A percentile compares a stretch with the other conserved stretches of the same genome.
Conservation (phyloP, 2,329 filamentous ascomycete genomes). For the Byssoonygena ceratinophila region DNA sequence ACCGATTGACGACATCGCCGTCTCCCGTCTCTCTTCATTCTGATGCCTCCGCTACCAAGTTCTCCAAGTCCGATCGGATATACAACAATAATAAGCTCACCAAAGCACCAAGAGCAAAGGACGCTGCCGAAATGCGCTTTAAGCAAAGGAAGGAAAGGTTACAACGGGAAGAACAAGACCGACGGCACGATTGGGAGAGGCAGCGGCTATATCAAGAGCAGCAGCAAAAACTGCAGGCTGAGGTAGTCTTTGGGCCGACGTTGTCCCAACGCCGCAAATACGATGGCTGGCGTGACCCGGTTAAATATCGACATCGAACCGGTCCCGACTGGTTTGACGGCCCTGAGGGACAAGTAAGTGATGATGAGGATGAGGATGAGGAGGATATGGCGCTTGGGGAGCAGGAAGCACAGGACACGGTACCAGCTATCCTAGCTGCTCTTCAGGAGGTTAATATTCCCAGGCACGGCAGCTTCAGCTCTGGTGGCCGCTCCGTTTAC, state of each 20-base stretch:
- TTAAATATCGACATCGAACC: constrained; percentile 9
- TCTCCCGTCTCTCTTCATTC: constrained; percentile 30
- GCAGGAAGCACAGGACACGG: constrained; percentile 5
- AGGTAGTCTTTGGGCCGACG: not conserved
- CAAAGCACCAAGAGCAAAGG: constrained; percentile 19
- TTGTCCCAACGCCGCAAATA: constrained; percentile 12
- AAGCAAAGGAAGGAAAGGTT: constrained; percentile 13
- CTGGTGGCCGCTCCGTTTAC: constrained; percentile 4
- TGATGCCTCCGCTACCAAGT: constrained; percentile 23
- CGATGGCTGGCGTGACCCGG: constrained; percentile 14
- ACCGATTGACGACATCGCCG: constrained; percentile 33
- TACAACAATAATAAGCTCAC: constrained; percentile 22
- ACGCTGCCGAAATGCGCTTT: constrained; percentile 19
- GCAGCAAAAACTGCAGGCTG: not conserved
- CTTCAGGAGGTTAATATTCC: constrained; percentile 4
- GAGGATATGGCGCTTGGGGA: not conserved
- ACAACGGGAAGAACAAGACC: constrained; percentile 10
- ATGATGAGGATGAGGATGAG: constrained; percentile 23
- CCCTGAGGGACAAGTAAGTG: constrained; percentile 25
- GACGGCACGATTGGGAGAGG: constrained; percentile 1
- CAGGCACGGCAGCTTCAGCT: constrained; percentile 5
- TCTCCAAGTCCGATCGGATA: constrained; percentile 17
- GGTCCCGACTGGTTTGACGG: constrained; percentile 28
- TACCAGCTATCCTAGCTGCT: constrained; percentile 12
- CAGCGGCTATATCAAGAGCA: constrained; percentile 3